A percentile compares a stretch with the other conserved stretches of the same genome.
Evolutionary conservation across 2,329 filamentous ascomycete species (phyloP).

Genomic region (Clathrospora elynae): DNA sequence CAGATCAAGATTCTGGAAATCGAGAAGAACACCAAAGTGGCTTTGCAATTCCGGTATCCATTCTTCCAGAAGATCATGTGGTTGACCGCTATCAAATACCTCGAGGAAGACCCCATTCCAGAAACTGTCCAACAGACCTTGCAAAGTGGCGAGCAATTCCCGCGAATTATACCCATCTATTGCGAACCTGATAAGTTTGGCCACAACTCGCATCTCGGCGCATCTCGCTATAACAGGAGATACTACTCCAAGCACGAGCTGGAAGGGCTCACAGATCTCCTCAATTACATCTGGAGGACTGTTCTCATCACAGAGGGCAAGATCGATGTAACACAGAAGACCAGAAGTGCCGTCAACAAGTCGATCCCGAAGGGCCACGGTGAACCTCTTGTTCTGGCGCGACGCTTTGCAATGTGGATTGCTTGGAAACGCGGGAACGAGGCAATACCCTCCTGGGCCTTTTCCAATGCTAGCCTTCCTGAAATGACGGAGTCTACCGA

Average conservation of each 20-base stretch:
- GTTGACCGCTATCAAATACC: slow-evolving; percentile 68
- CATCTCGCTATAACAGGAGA: slow-evolving; percentile 61
- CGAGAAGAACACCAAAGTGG: slow-evolving; percentile 70
- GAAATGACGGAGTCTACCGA: slow-evolving; percentile 46
- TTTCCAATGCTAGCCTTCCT: slow-evolving; percentile 60
- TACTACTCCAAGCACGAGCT: slow-evolving; percentile 68
- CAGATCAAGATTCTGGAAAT: slow-evolving; percentile 69
- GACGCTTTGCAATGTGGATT: slow-evolving; percentile 67
- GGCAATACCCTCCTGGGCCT: slow-evolving; percentile 65
- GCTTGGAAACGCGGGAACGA: slow-evolving; percentile 72
- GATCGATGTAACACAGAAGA: slow-evolving; percentile 64
- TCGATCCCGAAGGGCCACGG: slow-evolving; percentile 67
- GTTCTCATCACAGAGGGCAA: slow-evolving; percentile 65
- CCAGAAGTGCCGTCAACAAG: slow-evolving; percentile 63
- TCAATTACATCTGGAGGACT: slow-evolving; percentile 66
- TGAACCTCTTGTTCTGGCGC: slow-evolving; percentile 65
- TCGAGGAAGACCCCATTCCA: slow-evolving; percentile 68
- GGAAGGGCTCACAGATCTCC: slow-evolving; percentile 63
- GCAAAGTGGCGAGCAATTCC: slow-evolving; percentile 60
- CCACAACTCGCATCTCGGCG: slow-evolving; percentile 57
- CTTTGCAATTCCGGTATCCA: slow-evolving; percentile 68
- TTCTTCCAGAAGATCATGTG: slow-evolving; percentile 73
- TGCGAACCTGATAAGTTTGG: slow-evolving; percentile 62
- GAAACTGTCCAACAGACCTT: slow-evolving; percentile 60
- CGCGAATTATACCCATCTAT: slow-evolving; percentile 62